Evolutionary conservation across 2,329 filamentous ascomycete genomes (phyloP), one percentile per base, ranked within the genome.

Genomic region (Sporothrix variecibatus): DNA sequence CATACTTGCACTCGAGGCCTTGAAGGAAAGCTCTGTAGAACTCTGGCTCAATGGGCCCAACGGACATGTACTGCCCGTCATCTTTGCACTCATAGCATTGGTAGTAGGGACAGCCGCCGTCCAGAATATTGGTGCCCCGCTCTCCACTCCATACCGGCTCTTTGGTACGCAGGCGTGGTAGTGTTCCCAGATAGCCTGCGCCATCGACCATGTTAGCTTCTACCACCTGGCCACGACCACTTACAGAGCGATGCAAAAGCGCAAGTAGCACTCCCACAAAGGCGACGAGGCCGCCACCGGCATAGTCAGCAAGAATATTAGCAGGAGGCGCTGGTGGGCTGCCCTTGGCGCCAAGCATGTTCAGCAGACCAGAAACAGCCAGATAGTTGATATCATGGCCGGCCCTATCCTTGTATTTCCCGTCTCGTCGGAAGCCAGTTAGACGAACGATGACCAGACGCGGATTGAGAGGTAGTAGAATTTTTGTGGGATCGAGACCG

Each of bases 121-220:
- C 95, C 64, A 98, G 84, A 73, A 92, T 78, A 81, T 98, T 98
- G 72, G 87, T 86, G 0, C 95, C 95, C 67, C 95, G 86, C 34
- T 89, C 86, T 2, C 82, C 81, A 78, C 85, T 81, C 85, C 94
- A 95, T 51, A 90, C 80, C 0, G 88, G 86, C 8, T 86, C 90
- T 80, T 91, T 91, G 75, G 86, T 85, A 34, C 86, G 85, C 75
- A 97, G 84, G 49, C 95, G 87, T 71, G 93, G 91, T 83, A 95
- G 95, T 0, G 90, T 92, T 1, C 92, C 91, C 34, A 98, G 84
- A 81, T 95, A 95, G 46, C 90, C 89, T 28, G 88, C 89, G 8
- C 95, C 95, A 83, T 98, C 95, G 15, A 98, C 95, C 95, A 98
- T 98, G 82, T 97, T 98, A 20, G 93, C 94, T 83, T 98, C 94